Percentiles rank a stretch among this genome's conserved stretches.
These are phyloP conservation scores for Fonsecaea pedrosoi DNA, from an alignment of 2,329 filamentous ascomycete genomes.

Conservation along the genomic window DNA sequence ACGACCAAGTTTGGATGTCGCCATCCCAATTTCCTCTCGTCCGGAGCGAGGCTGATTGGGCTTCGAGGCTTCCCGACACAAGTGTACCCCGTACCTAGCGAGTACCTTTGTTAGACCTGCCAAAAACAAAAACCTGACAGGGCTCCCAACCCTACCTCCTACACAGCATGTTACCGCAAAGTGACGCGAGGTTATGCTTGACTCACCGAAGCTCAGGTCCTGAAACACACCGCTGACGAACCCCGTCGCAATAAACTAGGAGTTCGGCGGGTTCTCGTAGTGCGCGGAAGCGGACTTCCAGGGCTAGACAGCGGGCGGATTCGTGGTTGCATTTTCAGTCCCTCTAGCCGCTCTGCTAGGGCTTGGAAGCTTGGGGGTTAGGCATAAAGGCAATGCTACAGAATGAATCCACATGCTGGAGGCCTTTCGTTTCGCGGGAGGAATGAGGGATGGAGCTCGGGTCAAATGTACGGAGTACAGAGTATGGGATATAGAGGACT, in stretches of 20 bases:
- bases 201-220: not conserved
- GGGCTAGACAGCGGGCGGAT: not conserved
- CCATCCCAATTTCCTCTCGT: constrained; percentile 31
- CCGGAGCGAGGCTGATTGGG: constrained; percentile 16
- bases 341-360: not conserved
- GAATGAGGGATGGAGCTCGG: not conserved
- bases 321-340: not conserved
- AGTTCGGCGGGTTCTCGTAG: not conserved
- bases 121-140: constrained; percentile 1
- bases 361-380: not conserved
- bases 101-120: not conserved
- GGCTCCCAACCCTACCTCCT: not conserved
- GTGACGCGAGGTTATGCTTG: not conserved
- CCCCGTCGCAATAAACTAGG: not conserved
- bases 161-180: not conserved
- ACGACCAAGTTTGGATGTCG: not conserved
- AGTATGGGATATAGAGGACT: not conserved
- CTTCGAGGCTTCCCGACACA: not conserved
- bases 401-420: not conserved
- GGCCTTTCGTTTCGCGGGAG: not conserved
- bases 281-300: not conserved
- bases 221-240: constrained; percentile 14
- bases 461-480: not conserved
- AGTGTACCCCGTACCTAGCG: not conserved
- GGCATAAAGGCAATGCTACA: not conserved